Conservation (phyloP, 78 protist species). For the Blattamonas nauphoetae region DNA sequence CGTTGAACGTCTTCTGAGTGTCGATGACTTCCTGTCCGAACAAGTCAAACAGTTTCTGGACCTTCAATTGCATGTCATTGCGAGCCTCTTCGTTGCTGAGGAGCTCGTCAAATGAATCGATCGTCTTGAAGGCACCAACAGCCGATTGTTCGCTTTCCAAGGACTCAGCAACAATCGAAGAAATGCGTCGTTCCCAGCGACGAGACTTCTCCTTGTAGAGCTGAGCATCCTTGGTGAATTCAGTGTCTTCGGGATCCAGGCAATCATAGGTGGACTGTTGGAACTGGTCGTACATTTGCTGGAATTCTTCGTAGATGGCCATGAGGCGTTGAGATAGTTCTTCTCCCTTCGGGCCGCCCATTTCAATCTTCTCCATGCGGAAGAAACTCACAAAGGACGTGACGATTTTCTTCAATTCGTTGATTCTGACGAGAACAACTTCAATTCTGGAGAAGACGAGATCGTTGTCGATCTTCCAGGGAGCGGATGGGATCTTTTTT, state of each 20-base stretch:
- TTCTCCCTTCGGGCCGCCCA: constrained; percentile 48
- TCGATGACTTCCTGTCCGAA: constrained; percentile 28
- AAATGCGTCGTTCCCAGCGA: neutral
- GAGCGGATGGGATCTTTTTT: neutral
- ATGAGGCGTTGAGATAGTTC: constrained; percentile 4
- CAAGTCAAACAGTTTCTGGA: neutral
- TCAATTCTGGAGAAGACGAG: constrained; percentile 43
- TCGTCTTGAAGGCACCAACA: constrained; percentile 30
- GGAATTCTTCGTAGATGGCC: constrained; percentile 22
- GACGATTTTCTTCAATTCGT: constrained; percentile 36
- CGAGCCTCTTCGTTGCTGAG: neutral
- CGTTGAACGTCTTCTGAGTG: constrained; percentile 30
- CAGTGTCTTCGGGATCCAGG: constrained; percentile 14
- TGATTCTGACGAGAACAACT: constrained; percentile 37
- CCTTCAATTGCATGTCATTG: neutral
- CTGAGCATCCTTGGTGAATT: neutral
- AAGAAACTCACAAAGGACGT: constrained; percentile 24
- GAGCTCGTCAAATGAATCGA: constrained; percentile 49
- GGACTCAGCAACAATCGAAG: neutral
- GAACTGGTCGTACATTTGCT: neutral
- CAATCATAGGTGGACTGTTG: neutral
- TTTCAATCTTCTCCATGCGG: constrained; percentile 43
- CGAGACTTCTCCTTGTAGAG: neutral
- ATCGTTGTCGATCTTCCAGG: constrained; percentile 38
- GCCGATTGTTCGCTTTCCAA: constrained; percentile 43